Conservation (phyloP, 2,329 filamentous ascomycete species). For the Cordyceps cicadae region DNA sequence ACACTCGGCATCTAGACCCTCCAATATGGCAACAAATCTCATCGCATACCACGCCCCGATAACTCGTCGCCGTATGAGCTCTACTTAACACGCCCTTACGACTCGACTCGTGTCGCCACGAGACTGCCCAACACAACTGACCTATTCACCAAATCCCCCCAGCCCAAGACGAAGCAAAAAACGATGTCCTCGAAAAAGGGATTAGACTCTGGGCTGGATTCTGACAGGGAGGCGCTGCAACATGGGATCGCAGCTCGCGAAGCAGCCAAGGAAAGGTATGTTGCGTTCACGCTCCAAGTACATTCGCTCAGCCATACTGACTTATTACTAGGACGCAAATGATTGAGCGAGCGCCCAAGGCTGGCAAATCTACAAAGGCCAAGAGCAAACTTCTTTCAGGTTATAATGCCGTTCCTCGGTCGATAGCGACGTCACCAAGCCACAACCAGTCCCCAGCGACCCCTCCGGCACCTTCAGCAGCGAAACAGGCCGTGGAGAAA, state of each 20-base stretch:
- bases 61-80: constrained; percentile 47
- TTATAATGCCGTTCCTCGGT: constrained; percentile 29
- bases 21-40: constrained; percentile 42
- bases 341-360: constrained; percentile 25
- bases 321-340: constrained; percentile 24
- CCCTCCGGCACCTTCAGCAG: constrained; percentile 40
- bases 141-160: constrained; percentile 36
- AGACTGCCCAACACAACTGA: constrained; percentile 44
- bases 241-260: constrained; percentile 30
- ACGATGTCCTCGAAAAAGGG: constrained; percentile 24
- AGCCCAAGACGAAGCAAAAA: constrained; percentile 23
- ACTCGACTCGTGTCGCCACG: constrained; percentile 37
- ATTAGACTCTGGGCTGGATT: constrained; percentile 35
- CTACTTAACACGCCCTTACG: constrained; percentile 45
- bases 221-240: constrained; percentile 43
- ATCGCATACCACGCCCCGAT: constrained; percentile 36
- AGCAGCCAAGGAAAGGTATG: constrained; percentile 29
- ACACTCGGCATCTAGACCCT: constrained; percentile 36
- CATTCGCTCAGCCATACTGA: constrained; percentile 20
- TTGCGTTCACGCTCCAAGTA: constrained; percentile 7
- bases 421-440: constrained; percentile 46
- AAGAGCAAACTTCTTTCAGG: constrained; percentile 37
- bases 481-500: constrained; percentile 43
- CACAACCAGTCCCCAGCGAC: constrained; percentile 47
- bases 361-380: constrained; percentile 28